Evolutionary conservation across 805 yeast species (phyloP), one percentile per base, ranked within the genome.

Genomic region (Candida dendrica): DNA sequence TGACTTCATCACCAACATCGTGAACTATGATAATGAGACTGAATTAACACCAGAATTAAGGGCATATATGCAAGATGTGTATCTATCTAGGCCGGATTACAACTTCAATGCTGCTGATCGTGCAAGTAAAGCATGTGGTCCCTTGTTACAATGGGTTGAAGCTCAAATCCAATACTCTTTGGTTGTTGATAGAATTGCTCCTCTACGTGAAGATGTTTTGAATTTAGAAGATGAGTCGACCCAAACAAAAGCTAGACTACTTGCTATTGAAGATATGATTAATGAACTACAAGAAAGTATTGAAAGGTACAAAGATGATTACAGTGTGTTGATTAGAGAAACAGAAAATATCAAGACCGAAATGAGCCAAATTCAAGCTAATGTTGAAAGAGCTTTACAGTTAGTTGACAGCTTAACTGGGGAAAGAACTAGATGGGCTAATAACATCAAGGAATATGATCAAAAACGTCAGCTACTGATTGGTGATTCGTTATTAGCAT

Each of bases 91-190:
- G 41, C 74, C 79, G 0, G 82, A 77, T 40, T 90, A 75, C 57
- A 86, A 75, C 34, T 83, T 64, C 51, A 89, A 81, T 38, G 64
- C 84, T 0, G 95, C 87, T 0, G 77, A 84, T 51, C 68, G 97
- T 33, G 98, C 98, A 4, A 84, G 95, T 60, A 88, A 85, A 55
- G 97, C 97, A 0, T 88, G 97, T 65, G 98, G 96, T 0, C 98
- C 98, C 0, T 64, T 91, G 30, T 55, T 84, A 16, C 81, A 80
- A 46, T 91, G 98, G 98, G 90, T 89, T 0, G 71, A 72, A 41
- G 97, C 98, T 0, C 97, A 91, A 48, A 68, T 89, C n/a, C 66
- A 71, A n/a, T 91, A 83, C 55, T 75, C 91, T 0, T 55, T 75
- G 2, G 83, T 89, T 18, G 63, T 87, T 36, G 83, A 84, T 31